Base-by-base conservation (phyloP, 2,329 filamentous ascomycete species). In the Aspergillus cejpii region DNA sequence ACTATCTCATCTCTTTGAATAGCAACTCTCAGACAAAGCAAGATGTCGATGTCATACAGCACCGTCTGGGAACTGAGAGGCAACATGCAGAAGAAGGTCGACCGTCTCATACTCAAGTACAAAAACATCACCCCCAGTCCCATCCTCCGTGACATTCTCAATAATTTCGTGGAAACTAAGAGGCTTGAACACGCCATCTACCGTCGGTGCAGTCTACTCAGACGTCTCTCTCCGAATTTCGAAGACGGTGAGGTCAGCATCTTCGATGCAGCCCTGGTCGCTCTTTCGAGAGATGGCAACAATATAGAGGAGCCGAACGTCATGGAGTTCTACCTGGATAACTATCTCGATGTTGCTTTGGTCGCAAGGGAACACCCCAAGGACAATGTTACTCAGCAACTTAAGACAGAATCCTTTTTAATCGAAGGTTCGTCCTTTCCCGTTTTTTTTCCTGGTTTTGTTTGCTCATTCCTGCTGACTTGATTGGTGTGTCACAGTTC, bases 261-360 rank as follows among this genome's bases (percentile, higher is more conserved):
- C 48, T 71, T 64, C 24, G 69, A 72, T 52, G 64, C 59, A 43
- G 60, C 63, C n/a, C 48, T 72, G 14, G 41, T 71, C 33, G 45
- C 54, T 6, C 52, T 71, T 24, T 66, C 61, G 10, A 48, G 55
- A 1, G 55, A 65, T 24, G 66, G 63, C 26, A 54, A 57, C 5
- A 51, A 60, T 6, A 46, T 63, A 19, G 51, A 55, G 27, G 56
- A 62, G 10, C 41, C 58, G 10, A 61, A 64, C 2, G 62, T 63
- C 1, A 52, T 70, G 8, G 62, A 65, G 39, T 61, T 67, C 40
- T 72, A 64, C 48, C 50, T 69, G 43, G 56, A 63, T 36, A 62
- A 71, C 44, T 66, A 59, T 43, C 52, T 71, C n/a, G 65, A 62
- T 5, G 56, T 66, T 26, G 52, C 55, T 21, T 45, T 54, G 2